Evolutionary conservation across 2,329 filamentous ascomycete genomes (phyloP).

Genomic region (Albifimbria verrucaria): DNA sequence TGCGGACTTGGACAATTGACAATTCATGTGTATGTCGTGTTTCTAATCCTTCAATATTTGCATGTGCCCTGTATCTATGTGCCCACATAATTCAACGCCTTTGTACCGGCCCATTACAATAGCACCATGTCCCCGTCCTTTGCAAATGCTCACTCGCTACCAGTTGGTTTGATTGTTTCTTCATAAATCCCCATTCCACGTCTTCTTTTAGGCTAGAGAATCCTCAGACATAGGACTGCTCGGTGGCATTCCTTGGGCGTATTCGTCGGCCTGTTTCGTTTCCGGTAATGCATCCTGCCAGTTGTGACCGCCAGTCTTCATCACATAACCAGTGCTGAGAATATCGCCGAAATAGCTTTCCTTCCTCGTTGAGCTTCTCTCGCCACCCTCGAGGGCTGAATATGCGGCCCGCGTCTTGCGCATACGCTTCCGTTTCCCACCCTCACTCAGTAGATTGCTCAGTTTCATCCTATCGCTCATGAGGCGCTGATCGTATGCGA

Average conservation of each 20-base stretch:
- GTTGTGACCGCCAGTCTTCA: conserved; percentile 56
- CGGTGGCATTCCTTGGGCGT: background rate
- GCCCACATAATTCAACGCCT: too few species aligned
- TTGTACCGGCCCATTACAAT: too few species aligned
- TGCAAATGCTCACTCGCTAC: too few species aligned
- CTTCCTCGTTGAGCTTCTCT: conserved; percentile 61
- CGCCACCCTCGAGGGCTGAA: conserved; percentile 73
- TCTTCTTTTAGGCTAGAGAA: background rate
- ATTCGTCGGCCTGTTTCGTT: conserved; percentile 9
- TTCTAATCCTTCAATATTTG: too few species aligned
- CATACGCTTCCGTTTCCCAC: conserved; percentile 48
- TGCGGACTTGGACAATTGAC: too few species aligned
- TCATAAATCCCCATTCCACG: too few species aligned
- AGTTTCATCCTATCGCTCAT: conserved; percentile 64
- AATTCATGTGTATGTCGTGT: too few species aligned
- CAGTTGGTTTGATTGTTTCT: too few species aligned
- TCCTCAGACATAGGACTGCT: background rate
- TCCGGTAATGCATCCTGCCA: conserved; percentile 31
- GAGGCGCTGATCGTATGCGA: conserved; percentile 69
- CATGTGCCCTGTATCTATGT: too few species aligned
- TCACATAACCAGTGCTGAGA: conserved; percentile 58
- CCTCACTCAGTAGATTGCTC: conserved; percentile 60
- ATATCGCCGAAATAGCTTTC: conserved; percentile 69
- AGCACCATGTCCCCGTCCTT: too few species aligned
- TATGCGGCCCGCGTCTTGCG: conserved; percentile 72